Conservation (phyloP, 2,329 filamentous ascomycete species). For the Myrmaecium sp. region DNA sequence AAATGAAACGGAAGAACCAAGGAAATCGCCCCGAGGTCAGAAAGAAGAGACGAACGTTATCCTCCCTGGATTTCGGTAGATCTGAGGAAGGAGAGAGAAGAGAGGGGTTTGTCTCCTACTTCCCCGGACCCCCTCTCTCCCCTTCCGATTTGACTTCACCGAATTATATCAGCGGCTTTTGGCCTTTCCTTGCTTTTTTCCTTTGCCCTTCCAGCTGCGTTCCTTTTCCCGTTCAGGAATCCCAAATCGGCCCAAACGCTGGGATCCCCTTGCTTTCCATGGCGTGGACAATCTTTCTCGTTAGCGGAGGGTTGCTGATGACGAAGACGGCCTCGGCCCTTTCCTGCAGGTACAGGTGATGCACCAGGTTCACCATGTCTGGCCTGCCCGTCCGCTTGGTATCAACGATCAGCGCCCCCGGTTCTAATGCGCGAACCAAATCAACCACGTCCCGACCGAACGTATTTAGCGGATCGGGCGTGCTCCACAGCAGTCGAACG, state of each 20-base stretch:
- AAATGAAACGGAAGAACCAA: no score
- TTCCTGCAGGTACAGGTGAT: slow-evolving; percentile 29
- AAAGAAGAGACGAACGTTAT: no score
- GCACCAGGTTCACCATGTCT: slow-evolving; percentile 41
- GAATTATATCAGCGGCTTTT: no score
- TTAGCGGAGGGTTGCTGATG: slow-evolving; percentile 53
- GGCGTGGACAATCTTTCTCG: slow-evolving; percentile 50
- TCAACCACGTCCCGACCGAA: slow-evolving; percentile 43
- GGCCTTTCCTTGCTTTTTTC: no score
- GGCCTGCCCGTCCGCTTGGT: slow-evolving; percentile 42
- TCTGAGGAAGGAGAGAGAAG: no score
- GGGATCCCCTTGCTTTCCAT: slow-evolving; percentile 48
- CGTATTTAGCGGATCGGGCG: slow-evolving; percentile 42
- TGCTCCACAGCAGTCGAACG: slow-evolving; percentile 52
- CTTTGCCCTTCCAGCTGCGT: no score
- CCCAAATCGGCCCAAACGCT: slow-evolving; percentile 60
- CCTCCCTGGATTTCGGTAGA: no score
- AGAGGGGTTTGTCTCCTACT: no score
- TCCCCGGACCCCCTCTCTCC: no score
- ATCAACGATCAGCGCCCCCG: slow-evolving; percentile 49
- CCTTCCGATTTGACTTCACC: no score
- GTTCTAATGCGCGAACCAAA: slow-evolving; percentile 39
- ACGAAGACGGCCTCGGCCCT: slow-evolving; percentile 53
- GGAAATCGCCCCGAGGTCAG: no score
- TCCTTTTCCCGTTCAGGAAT: slow-evolving; percentile 31